Base-by-base conservation (phyloP, 2,329 filamentous ascomycete species). In the Hypoxylon sp. region DNA sequence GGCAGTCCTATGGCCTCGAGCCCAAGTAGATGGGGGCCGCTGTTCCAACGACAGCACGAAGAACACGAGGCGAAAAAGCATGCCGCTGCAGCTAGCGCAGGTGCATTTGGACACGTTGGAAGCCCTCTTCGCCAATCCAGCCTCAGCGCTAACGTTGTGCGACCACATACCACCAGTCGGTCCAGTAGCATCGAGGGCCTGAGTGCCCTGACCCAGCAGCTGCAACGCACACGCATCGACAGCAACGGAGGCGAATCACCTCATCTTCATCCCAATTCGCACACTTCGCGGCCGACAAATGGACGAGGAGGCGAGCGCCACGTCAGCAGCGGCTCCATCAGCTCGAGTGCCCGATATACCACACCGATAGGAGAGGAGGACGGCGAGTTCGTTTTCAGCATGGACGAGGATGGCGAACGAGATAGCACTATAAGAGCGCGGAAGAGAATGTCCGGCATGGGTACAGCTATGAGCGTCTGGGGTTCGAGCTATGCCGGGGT, bases 351-450 rank as follows among this genome's bases (percentile, higher is more conserved):
- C 19, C 82, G 88, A 14, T 89, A 89, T 75, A 88, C 88, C 1
- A 90, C 87, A 0, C 88, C 88, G 2, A 90, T 90, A 67, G 88
- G 90, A 65, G 88, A 90, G 74, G 88, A 90, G 72, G 87, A 90
- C 60, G 82, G 86, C 3, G 85, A 87, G 25, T 89, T 90, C 70
- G 86, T 90, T 13, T 90, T 90, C 75, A 87, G 82, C 74, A 90
- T 90, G 88, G 88, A 90, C 71, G 87, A 89, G 60, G 86, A 87
- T 25, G 86, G 87, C 21, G 87, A 89, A 32, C 80, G 84, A 21
- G 80, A 84, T 38, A 78, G 78, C 10, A 80, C 81, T 17, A 79
- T 80, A 60, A 80, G 82, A 45, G 80, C 82, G 9, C 79, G 83
- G 56, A 87, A 87, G 78, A 83, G 85, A 60, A 80, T 77, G 1